phyloP scores from a whole-genome alignment of 1,284 basidiomycete genomes.

The Cryptococcus sp. region DNA sequence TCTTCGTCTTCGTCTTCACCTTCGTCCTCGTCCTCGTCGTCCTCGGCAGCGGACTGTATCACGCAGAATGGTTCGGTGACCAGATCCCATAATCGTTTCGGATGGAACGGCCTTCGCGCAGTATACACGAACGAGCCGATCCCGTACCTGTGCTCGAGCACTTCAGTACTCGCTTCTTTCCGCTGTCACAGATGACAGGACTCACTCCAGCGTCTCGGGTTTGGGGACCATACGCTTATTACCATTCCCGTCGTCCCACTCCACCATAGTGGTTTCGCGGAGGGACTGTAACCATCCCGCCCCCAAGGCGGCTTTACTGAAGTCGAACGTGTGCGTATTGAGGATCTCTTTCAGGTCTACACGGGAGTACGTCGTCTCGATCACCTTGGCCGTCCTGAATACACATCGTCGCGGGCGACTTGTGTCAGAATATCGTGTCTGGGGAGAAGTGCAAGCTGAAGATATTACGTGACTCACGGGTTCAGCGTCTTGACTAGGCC shows the following conservation, averaged over 20 bases:
- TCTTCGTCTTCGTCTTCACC: constrained; percentile 18
- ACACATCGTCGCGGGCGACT: too few relatives aligned
- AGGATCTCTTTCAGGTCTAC: constrained; percentile 53
- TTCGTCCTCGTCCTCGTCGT: constrained; percentile 34
- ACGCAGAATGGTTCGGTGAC: constrained; percentile 54
- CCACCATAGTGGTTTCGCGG: constrained; percentile 43
- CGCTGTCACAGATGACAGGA: background rate
- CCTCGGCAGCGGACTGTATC: constrained; percentile 43
- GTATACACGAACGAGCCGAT: constrained; percentile 52
- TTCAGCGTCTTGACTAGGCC: constrained; percentile 54
- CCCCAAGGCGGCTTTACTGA: constrained; percentile 54
- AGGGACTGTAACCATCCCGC: constrained; percentile 57
- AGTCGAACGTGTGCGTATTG: constrained; percentile 51
- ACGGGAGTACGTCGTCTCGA: constrained; percentile 45
- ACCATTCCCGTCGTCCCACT: constrained; percentile 30
- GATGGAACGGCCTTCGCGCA: constrained; percentile 55
- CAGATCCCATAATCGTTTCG: constrained; percentile 55
- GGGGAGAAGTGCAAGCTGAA: constrained; percentile 7
- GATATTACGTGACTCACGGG: constrained; percentile 44
- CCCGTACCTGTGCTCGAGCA: constrained; percentile 38
- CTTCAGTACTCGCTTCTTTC: background rate
- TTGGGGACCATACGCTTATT: constrained; percentile 41
- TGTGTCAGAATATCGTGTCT: background rate
- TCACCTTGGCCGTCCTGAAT: constrained; percentile 42
- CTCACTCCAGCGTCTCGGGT: constrained; percentile 55